Conservation (phyloP, 257 asterid species). For the Petunia axillaris region DNA sequence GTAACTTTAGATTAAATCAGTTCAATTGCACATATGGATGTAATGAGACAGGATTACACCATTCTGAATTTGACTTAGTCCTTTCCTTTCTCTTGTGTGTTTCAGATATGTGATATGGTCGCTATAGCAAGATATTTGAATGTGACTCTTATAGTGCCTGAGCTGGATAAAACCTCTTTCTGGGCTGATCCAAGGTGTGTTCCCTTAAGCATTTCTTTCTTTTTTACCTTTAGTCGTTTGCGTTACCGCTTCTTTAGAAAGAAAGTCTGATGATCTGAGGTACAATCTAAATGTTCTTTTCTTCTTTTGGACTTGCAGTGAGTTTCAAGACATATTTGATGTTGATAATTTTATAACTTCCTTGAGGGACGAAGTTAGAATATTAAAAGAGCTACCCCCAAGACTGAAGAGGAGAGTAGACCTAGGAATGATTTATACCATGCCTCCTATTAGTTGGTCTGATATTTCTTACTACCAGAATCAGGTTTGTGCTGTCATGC, state of each 20-base stretch:
- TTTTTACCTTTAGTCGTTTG: neutral
- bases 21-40: neutral
- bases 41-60: neutral
- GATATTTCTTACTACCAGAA: slow-evolving; percentile 60
- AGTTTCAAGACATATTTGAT: slow-evolving; percentile 67
- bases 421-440: slow-evolving; percentile 47
- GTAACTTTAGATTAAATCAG: slow-evolving; percentile 26
- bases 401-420: slow-evolving; percentile 56
- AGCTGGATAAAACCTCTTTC: slow-evolving; percentile 69
- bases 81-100: slow-evolving; percentile 3
- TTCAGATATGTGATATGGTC: slow-evolving; percentile 78
- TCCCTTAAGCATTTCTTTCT: neutral
- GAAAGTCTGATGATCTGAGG: neutral
- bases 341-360: slow-evolving; percentile 60
- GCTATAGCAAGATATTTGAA: slow-evolving; percentile 62
- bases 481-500: slow-evolving; percentile 44
- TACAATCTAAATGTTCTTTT: neutral
- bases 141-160: slow-evolving; percentile 64
- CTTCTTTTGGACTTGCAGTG: slow-evolving; percentile 42
- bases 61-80: neutral
- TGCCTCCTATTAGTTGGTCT: slow-evolving; percentile 75
- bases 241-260: neutral
- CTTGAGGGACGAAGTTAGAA: slow-evolving; percentile 67
- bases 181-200: slow-evolving; percentile 71
- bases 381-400: slow-evolving; percentile 61